Evolutionary conservation across 2,329 filamentous ascomycete genomes (phyloP).

Genomic region (Diatrype stigma): DNA sequence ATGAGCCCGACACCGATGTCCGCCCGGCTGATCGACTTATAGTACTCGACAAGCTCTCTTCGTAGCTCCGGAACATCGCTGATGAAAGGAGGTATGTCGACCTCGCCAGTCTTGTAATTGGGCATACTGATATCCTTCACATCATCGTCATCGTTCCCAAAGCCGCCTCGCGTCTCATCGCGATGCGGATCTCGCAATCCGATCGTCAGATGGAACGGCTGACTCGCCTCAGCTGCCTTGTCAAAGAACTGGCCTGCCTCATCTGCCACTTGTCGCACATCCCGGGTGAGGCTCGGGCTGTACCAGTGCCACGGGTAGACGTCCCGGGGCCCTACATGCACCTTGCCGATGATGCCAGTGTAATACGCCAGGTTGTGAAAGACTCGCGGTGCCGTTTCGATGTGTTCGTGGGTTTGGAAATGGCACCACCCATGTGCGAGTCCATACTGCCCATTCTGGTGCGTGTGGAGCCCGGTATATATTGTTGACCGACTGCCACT

Average conservation of each 20-base stretch:
- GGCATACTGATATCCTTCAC: conserved; percentile 16
- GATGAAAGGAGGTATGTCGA: conserved; percentile 38
- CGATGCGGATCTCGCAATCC: conserved; percentile 44
- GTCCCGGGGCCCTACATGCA: conserved; percentile 39
- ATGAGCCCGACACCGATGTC: conserved; percentile 39
- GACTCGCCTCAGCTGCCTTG: conserved; percentile 22
- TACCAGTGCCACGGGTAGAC: conserved; percentile 39
- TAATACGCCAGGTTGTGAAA: conserved; percentile 37
- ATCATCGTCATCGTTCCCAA: conserved; percentile 37
- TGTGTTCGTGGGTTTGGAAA: conserved; percentile 40
- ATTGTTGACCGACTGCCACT: conserved; percentile 42
- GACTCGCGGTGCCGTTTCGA: conserved; percentile 36
- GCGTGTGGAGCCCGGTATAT: conserved; percentile 46
- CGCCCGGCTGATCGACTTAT: conserved; percentile 35
- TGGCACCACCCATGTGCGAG: conserved; percentile 33
- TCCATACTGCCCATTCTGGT: conserved; percentile 34
- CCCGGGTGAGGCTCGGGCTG: conserved; percentile 37
- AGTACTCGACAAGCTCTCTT: conserved; percentile 39
- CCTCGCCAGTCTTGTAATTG: conserved; percentile 27
- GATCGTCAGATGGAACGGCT: conserved; percentile 42
- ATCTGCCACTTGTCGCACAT: conserved; percentile 29
- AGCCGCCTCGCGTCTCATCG: conserved; percentile 35
- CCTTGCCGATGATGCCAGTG: conserved; percentile 38
- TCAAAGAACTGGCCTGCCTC: conserved; percentile 39
- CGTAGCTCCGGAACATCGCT: conserved; percentile 36